Conservation (phyloP, 768 basidiomycete genomes). For the Melanogaster broomeanus region DNA sequence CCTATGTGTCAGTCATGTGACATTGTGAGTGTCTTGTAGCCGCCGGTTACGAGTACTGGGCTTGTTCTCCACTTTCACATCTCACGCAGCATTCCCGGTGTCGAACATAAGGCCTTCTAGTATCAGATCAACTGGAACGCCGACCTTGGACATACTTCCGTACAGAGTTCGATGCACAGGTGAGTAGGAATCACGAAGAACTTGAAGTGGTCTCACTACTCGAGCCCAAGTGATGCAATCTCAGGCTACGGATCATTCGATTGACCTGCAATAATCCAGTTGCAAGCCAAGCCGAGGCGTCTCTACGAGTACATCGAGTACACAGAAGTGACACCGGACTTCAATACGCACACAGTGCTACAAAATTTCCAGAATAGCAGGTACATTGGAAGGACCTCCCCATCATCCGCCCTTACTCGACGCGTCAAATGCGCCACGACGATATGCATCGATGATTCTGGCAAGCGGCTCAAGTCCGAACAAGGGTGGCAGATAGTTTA, state of each 20-base stretch:
- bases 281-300: background rate
- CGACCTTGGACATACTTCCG: background rate
- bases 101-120: background rate
- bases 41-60: no score
- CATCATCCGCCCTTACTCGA: no score
- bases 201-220: background rate
- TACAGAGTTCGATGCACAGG: background rate
- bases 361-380: no score
- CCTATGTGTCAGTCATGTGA: background rate
- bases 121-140: background rate
- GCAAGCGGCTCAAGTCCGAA: background rate
- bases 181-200: background rate
- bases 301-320: background rate
- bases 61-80: no score
- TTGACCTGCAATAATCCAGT: no score
- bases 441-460: no score
- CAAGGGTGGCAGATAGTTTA: slow-evolving; percentile 5
- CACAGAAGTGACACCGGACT: background rate
- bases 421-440: no score
- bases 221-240: background rate
- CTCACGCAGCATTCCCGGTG: no score
- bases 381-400: no score
- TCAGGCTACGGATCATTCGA: no score
- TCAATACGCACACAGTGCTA: no score
- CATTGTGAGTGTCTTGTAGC: no score